Base-by-base conservation (phyloP, 257 asterid genomes). In the Solanum pimpinellifolium region DNA sequence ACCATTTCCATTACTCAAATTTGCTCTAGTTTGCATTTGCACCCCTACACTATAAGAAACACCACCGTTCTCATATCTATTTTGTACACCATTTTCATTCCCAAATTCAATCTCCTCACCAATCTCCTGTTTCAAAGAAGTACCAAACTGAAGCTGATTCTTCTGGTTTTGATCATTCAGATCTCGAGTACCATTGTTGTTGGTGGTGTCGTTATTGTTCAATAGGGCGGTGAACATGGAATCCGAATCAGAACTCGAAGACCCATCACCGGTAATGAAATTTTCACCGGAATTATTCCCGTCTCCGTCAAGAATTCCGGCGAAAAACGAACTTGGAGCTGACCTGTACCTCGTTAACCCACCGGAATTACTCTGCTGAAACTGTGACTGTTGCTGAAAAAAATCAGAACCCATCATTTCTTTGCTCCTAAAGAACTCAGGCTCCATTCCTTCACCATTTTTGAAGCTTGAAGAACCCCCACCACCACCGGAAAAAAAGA, bases 241-340 rank as follows among this genome's bases (percentile, higher is more conserved):
- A n/a, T 77, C 86, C 27, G 88, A 86, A 47, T 78, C 86, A 23
- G 88, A 86, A 78, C 85, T 74, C 16, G 88, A 86, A 23, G 84
- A 86, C 14, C 88, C 88, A 69, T 86, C 84, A 44, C 66, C 39
- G 3, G n/a, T 81, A 11, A 65, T 7, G 39, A 23, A 86, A 66
- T 66, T 78, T 1, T 74, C 88, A 27, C 84, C 88, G 20, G 84
- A 59, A 42, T 25, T 33, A 77, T 86, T 56, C 73, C 23, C 80
- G 21, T 59, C 80, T 0, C 95, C 88, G 84, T 92, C 97, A 76
- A 95, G 72, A 37, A 89, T 92, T 65, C 93, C 88, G 3, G 93
- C 92, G 4, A 93, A 91, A 84, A 93, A 92, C 15, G 98, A 92
- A 86, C 98, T 93, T 7, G 99, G 99, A 83, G 98, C 99, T 68